Evolutionary conservation across 805 yeast species (phyloP).

Genomic region (Candida khao-thaluensis): DNA sequence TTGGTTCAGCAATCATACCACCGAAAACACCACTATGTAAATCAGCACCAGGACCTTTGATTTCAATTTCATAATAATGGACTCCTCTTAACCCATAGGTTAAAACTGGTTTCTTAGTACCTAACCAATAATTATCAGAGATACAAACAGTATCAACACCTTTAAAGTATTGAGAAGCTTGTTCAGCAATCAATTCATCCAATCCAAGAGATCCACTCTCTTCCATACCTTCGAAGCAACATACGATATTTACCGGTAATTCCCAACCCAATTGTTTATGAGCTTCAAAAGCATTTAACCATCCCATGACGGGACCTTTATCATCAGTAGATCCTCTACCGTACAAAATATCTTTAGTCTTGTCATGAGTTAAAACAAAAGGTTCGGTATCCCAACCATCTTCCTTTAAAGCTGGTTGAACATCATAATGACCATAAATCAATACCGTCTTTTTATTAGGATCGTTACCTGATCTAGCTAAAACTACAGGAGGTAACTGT

Average conservation of each 20-base stretch:
- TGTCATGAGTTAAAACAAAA: conserved; percentile 59
- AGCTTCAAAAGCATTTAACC: conserved; percentile 93
- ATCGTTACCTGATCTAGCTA: conserved; percentile 82
- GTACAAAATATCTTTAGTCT: conserved; percentile 65
- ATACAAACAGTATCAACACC: conserved; percentile 93
- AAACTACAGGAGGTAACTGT: conserved; percentile 90
- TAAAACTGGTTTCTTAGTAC: conserved; percentile 93
- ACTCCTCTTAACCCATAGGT: conserved; percentile 98
- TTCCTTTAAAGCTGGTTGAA: conserved; percentile 88
- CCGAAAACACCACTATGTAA: conserved; percentile 97
- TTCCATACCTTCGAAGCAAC: conserved; percentile 99
- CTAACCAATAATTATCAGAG: conserved; percentile 97
- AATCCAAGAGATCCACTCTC: conserved; percentile 94
- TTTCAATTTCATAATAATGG: conserved; percentile 80
- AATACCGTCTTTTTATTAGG: conserved; percentile 83
- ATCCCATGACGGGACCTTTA: conserved; percentile 96
- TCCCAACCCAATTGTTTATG: conserved; percentile 82
- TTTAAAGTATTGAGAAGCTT: conserved; percentile 78
- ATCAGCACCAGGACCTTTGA: conserved; percentile 94
- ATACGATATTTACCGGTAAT: conserved; percentile 87
- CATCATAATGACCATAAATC: conserved; percentile 97
- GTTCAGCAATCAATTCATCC: conserved; percentile 76
- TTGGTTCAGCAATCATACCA: conserved; percentile 95
- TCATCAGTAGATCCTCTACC: conserved; percentile 98
- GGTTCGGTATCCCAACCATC: conserved; percentile 98